phyloP scores from a whole-genome alignment of 345 rosid genomes.

The Eucalyptus grandis region DNA sequence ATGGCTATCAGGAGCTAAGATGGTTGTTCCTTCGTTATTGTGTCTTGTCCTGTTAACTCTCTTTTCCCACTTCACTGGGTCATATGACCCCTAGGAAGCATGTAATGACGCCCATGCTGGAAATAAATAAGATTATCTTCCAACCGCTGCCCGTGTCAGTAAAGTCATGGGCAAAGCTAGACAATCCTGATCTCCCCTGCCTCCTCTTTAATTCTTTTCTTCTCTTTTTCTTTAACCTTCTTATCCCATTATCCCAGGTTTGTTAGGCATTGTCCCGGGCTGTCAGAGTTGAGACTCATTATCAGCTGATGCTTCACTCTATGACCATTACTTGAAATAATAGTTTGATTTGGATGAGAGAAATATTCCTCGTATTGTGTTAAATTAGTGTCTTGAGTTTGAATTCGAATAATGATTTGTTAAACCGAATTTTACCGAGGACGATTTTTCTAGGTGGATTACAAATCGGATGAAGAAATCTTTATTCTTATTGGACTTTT shows the following conservation, averaged over 20 bases:
- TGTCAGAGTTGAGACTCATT: neutral
- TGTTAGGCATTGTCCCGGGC: neutral
- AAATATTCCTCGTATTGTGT: neutral
- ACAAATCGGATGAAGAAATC: too few species aligned
- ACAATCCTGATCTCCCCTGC: neutral
- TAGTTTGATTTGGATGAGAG: neutral
- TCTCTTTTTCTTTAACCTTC: neutral
- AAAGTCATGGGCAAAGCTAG: neutral
- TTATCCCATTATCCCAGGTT: neutral
- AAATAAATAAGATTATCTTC: neutral
- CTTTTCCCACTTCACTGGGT: neutral
- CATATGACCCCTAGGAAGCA: neutral
- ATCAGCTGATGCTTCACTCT: neutral
- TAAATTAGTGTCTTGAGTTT: too few species aligned
- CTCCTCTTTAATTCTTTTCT: neutral
- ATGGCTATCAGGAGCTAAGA: neutral
- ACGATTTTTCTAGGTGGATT: too few species aligned
- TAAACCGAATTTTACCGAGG: too few species aligned
- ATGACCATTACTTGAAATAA: neutral
- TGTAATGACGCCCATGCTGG: neutral
- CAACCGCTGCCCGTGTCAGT: neutral
- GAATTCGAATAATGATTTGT: too few species aligned
- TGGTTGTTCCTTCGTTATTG: neutral
- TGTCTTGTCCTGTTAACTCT: neutral
- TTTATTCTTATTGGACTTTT: too few species aligned